Percentiles rank a stretch among this genome's conserved stretches.
These are phyloP conservation scores for Penicillium daleae DNA, from an alignment of 495 filamentous ascomycete species.

Conservation along the genomic window DNA sequence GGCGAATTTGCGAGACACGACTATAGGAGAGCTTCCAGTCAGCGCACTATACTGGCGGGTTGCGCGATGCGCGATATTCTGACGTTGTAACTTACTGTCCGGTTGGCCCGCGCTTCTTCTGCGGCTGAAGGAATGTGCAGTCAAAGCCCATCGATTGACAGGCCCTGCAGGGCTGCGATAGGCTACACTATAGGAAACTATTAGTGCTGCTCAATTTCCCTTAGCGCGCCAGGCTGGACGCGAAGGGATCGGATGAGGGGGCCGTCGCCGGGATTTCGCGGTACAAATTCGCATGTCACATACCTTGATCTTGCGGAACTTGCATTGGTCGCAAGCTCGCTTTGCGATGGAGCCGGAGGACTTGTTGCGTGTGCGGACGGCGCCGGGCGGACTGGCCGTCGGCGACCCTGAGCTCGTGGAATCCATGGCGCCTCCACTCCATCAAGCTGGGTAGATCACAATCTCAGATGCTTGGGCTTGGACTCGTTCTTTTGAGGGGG, in stretches of 20 bases:
- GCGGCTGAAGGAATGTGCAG: slow-evolving; percentile 50
- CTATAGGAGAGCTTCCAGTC: slow-evolving; percentile 21
- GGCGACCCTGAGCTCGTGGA: slow-evolving; percentile 26
- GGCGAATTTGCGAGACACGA: slow-evolving; percentile 47
- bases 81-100: slow-evolving; percentile 44
- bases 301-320: slow-evolving; percentile 51
- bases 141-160: slow-evolving; percentile 48
- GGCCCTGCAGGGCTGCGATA: slow-evolving; percentile 45
- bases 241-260: slow-evolving; percentile 9
- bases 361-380: slow-evolving; percentile 38
- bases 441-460: slow-evolving; percentile 12
- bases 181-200: slow-evolving; percentile 37
- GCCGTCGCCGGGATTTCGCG: not conserved
- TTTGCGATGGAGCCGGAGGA: slow-evolving; percentile 34
- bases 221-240: not conserved
- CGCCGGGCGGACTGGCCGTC: slow-evolving; percentile 22
- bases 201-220: slow-evolving; percentile 19
- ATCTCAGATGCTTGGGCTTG: not conserved
- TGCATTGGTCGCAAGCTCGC: slow-evolving; percentile 49
- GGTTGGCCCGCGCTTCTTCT: slow-evolving; percentile 48
- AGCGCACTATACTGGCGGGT: slow-evolving; percentile 10
- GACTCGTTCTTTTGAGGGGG: not conserved
- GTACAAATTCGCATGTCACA: not conserved
- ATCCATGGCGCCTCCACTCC: slow-evolving; percentile 28
- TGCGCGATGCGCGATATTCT: slow-evolving; percentile 6